Evolutionary conservation across 2,329 filamentous ascomycete genomes (phyloP), one percentile per base, ranked within the genome.

Genomic region (Aspergillus nomiae): DNA sequence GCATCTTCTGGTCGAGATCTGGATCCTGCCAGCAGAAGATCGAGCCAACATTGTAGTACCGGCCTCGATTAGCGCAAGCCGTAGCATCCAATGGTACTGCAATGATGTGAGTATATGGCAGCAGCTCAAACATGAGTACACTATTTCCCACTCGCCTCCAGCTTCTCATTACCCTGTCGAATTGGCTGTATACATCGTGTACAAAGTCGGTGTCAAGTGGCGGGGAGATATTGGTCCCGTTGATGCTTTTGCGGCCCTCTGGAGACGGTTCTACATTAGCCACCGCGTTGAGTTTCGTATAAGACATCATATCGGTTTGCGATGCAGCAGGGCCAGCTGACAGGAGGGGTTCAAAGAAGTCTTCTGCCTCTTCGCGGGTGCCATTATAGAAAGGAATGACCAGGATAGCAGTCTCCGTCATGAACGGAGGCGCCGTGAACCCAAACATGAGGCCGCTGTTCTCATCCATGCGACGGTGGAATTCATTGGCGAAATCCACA

Each of bases 361-460:
- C 19, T 26, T 50, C 48, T 1, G 59, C 62, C 16, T 62, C 24
- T 26, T 36, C 19, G 1, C 19, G 28, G 14, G 46, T 21, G 8
- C 62, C 62, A 21, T 64, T 50, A 19, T 62, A 64, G 43, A 64
- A 64, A 9, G 51, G 46, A 21, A 61, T 8, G 1, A 45, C 59
- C 21, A 59, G 21, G 6, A 64, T 16, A 21, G 28, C 54, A 2
- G 56, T 62, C 28, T 57, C 34, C 2, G 53, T 41, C n/a, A 26
- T 46, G 1, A 46, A 38, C 3, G 61, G 56, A 11, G 55, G 59
- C 14, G 45, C 45, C 11, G 58, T 46, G 32, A 65, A 63, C 19
- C 61, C 61, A 38, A 65, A 63, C 36, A 62, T 54, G 9, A 65
- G 14, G 6, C 63, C 63, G 12, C 63, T 65, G 14, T 55, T n/a